Conservation (phyloP, 345 rosid genomes). For the Carallia brachiata region DNA sequence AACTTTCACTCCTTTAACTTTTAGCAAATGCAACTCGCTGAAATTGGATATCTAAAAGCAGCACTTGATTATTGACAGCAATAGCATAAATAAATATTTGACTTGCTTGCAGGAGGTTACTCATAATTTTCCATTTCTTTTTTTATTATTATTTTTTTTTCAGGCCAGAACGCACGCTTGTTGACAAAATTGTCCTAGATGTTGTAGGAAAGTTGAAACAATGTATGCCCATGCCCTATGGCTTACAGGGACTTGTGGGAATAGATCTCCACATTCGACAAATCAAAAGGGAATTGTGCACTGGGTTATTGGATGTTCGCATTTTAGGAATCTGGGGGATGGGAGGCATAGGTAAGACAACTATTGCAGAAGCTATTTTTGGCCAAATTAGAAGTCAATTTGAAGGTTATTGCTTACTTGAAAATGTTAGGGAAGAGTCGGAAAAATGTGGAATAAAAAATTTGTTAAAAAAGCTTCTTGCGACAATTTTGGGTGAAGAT, state of each 20-base stretch:
- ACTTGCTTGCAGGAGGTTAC: neutral
- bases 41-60: neutral
- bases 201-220: neutral
- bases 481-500: neutral
- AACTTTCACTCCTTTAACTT: too few species aligned
- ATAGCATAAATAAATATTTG: too few species aligned
- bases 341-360: neutral
- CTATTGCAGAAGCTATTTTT: neutral
- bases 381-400: neutral
- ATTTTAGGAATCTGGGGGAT: slow-evolving; percentile 15
- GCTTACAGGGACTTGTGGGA: neutral
- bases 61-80: too few species aligned
- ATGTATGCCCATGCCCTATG: too few species aligned
- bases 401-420: neutral
- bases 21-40: neutral
- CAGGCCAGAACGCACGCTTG: neutral
- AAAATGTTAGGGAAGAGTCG: neutral
- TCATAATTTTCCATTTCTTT: neutral
- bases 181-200: neutral
- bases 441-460: neutral
- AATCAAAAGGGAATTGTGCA: neutral
- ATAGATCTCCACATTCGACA: neutral
- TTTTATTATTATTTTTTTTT: too few species aligned
- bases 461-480: neutral
- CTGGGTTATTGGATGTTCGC: neutral